Conservation (phyloP, 768 basidiomycete genomes). For the Termitomyces sp. region DNA sequence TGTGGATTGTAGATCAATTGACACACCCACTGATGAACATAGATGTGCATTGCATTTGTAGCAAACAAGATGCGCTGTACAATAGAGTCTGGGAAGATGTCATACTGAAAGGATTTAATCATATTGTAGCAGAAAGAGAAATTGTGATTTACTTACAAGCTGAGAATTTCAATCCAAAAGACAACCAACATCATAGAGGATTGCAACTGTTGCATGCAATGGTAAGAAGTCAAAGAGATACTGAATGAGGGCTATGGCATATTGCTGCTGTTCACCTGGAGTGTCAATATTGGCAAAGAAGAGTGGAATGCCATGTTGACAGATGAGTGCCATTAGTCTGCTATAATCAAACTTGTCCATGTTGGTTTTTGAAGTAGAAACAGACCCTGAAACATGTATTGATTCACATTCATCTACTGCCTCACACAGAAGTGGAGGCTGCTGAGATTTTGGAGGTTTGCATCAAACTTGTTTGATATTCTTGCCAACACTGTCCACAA, state of each 20-base stretch:
- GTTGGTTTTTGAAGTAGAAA: too few species aligned
- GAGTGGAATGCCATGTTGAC: conserved; percentile 31
- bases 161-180: too few species aligned
- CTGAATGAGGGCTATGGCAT: conserved; percentile 9
- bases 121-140: too few species aligned
- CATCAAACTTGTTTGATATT: conserved; percentile 21
- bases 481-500: conserved; percentile 27
- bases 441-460: background rate
- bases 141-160: too few species aligned
- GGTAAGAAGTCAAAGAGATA: too few species aligned
- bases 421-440: too few species aligned
- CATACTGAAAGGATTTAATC: conserved; percentile 14
- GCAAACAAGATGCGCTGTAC: conserved; percentile 17
- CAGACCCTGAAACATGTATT: too few species aligned
- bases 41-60: conserved; percentile 34
- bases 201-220: too few species aligned
- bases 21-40: conserved; percentile 11
- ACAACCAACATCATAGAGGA: too few species aligned
- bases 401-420: background rate
- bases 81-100: background rate
- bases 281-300: conserved; percentile 36
- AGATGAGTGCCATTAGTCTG: conserved; percentile 34
- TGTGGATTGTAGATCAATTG: conserved; percentile 30
- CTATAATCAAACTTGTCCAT: conserved; percentile 25
- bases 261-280: too few species aligned